These are phyloP conservation scores for Shiraia sp. DNA, from an alignment of 2,329 filamentous ascomycete genomes.

Conservation along the genomic window DNA sequence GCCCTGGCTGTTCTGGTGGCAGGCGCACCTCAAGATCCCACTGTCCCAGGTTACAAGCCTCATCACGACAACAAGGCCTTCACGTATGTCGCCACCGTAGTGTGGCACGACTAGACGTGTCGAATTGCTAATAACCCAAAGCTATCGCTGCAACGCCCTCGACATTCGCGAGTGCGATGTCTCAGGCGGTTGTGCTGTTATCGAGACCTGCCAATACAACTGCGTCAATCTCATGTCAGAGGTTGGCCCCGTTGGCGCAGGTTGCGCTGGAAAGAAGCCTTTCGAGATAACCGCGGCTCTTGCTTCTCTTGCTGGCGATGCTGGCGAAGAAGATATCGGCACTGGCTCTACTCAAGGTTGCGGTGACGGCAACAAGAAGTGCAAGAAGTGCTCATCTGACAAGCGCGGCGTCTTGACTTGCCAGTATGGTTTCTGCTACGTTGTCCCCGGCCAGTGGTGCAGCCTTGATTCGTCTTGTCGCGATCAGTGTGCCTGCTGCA, in stretches of 20 bases:
- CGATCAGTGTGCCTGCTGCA: conserved; percentile 16
- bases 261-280: too few relatives aligned
- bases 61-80: background rate
- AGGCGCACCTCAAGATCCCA: background rate
- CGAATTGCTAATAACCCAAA: background rate
- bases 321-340: too few relatives aligned
- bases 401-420: conserved; percentile 11
- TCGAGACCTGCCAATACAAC: background rate
- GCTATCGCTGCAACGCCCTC: background rate
- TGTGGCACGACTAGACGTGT: background rate
- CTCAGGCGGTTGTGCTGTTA: background rate
- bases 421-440: conserved; percentile 15
- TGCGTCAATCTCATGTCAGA: background rate
- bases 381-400: conserved; percentile 3
- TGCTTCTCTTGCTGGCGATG: too few relatives aligned
- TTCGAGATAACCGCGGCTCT: too few relatives aligned
- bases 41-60: background rate
- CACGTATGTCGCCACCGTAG: background rate
- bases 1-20: conserved; percentile 6
- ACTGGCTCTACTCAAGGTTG: background rate
- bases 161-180: background rate
- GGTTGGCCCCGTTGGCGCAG: background rate
- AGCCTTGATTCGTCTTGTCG: conserved; percentile 5
- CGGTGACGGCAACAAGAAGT: background rate
- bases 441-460: conserved; percentile 12